Evolutionary conservation across 2,329 filamentous ascomycete species (phyloP), one percentile per base, ranked within the genome.

Genomic region (Didymella pomorum): DNA sequence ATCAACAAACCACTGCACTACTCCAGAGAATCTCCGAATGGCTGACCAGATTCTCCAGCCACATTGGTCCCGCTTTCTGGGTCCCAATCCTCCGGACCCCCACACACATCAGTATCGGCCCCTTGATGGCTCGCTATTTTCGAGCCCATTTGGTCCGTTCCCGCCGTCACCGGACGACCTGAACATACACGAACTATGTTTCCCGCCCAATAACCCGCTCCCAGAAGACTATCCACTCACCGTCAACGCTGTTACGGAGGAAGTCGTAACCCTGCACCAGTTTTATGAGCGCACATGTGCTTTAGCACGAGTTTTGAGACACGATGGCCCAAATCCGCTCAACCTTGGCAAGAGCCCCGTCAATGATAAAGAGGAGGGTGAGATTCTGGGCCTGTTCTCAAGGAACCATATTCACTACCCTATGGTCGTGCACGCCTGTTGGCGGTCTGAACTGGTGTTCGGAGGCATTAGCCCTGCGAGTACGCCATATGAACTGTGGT

Each of bases 321-420:
- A 68, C 28, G 71, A 72, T 58, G 71, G 72, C 4, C 65, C 68
- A 14, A 73, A 74, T 52, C 69, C 71, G 9, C 35, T 74, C 4
- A 29, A 41, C 0, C 45, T 73, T 11, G 39, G 46, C 1, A 61
- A 58, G 33, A 71, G 69, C 12, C 70, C 71, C 1, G 39, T 65
- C 10, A 50, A 63, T 26, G 72, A 72, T 28, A 62, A 58, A 41
- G 61, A 72, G 29, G 61, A 71, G 43, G 72, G 72, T 2, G 72
- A 74, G 52, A 72, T 74, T 14, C 25, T 73, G 9, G 71, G 68
- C 2, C 48, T 74, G 0, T 71, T 73, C 35, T 68, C 64, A 7
- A 49, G 59, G 11, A 74, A 74, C 18, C 69, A 74, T 26, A 61
- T 74, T n/a, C 67, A 74, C 31, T 74, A 73, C 49, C 72, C 72